phyloP scores from a whole-genome alignment of 495 filamentous ascomycete species.

The Penicillium paradoxum region DNA sequence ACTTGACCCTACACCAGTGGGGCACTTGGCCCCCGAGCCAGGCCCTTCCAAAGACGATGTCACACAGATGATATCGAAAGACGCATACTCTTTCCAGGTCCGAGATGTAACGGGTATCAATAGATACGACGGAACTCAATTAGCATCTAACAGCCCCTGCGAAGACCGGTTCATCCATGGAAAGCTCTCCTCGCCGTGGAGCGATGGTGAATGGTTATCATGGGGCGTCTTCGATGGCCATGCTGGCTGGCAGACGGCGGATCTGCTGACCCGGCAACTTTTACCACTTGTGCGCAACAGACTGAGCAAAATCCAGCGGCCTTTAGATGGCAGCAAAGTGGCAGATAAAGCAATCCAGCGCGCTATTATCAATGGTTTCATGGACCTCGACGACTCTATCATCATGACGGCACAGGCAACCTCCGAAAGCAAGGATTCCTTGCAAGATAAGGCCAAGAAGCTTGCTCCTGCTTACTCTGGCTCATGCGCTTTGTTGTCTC shows the following conservation, averaged over 20 bases:
- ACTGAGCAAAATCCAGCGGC: slow-evolving; percentile 21
- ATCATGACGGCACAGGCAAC: slow-evolving; percentile 36
- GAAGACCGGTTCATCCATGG: slow-evolving; percentile 48
- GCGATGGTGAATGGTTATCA: slow-evolving; percentile 41
- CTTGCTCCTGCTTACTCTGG: slow-evolving; percentile 47
- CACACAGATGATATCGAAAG: slow-evolving; percentile 23
- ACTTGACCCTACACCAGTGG: slow-evolving; percentile 11
- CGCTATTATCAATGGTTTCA: slow-evolving; percentile 45
- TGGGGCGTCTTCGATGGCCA: slow-evolving; percentile 52
- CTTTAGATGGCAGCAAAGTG: slow-evolving; percentile 1
- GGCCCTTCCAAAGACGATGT: slow-evolving; percentile 22
- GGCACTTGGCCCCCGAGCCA: slow-evolving; percentile 9
- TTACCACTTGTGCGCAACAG: slow-evolving; percentile 37
- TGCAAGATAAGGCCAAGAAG: slow-evolving; percentile 30
- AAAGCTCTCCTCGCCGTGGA: slow-evolving; percentile 34
- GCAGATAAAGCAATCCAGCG: slow-evolving; percentile 30
- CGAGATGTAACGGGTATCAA: slow-evolving; percentile 25
- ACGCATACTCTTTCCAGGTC: slow-evolving; percentile 28
- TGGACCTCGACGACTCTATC: slow-evolving; percentile 46
- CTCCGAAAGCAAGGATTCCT: slow-evolving; percentile 14
- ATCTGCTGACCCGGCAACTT: slow-evolving; percentile 35
- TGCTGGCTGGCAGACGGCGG: slow-evolving; percentile 41
- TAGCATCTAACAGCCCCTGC: slow-evolving; percentile 43
- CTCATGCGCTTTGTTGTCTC: slow-evolving; percentile 55
- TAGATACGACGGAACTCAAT: slow-evolving; percentile 43